A percentile compares a stretch with the other conserved stretches of the same genome.
These are phyloP conservation scores for Crotalaria pallida DNA, from an alignment of 306 rosid species.

Conservation along the genomic window DNA sequence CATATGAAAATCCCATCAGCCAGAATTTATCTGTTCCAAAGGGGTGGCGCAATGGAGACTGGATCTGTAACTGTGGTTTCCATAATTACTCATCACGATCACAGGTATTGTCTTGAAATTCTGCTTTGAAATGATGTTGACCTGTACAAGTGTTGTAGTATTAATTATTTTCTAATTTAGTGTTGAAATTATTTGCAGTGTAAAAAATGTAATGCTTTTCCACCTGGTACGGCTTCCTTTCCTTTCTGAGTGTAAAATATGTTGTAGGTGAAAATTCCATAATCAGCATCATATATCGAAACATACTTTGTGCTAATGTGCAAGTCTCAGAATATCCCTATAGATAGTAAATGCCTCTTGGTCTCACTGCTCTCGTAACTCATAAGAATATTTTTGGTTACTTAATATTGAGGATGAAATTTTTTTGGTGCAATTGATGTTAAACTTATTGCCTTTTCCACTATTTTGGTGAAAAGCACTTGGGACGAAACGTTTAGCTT, in stretches of 20 bases:
- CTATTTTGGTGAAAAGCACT: constrained; percentile 48
- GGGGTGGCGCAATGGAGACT: constrained; percentile 94
- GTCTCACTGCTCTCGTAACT: background rate
- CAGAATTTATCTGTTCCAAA: constrained; percentile 46
- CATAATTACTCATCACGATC: constrained; percentile 87
- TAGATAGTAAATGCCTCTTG: background rate
- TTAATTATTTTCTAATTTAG: constrained; percentile 28
- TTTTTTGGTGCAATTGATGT: constrained; percentile 20
- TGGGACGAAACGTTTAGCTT: constrained; percentile 88
- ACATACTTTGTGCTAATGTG: constrained; percentile 7
- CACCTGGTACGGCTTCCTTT: constrained; percentile 56
- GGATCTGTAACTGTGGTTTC: constrained; percentile 92
- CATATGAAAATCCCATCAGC: constrained; percentile 41
- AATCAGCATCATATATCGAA: background rate
- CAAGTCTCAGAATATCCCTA: background rate
- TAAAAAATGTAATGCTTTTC: constrained; percentile 86
- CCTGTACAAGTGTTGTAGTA: background rate
- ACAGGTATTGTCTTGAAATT: constrained; percentile 50
- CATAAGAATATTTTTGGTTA: background rate
- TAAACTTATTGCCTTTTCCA: constrained; percentile 13
- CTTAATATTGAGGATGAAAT: background rate
- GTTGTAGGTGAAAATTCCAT: constrained; percentile 9
- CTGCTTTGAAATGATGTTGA: constrained; percentile 2
- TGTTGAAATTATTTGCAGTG: constrained; percentile 59
- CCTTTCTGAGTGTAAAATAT: background rate